phyloP scores from a whole-genome alignment of 805 yeast genomes.

The Hanseniaspora vineae region DNA sequence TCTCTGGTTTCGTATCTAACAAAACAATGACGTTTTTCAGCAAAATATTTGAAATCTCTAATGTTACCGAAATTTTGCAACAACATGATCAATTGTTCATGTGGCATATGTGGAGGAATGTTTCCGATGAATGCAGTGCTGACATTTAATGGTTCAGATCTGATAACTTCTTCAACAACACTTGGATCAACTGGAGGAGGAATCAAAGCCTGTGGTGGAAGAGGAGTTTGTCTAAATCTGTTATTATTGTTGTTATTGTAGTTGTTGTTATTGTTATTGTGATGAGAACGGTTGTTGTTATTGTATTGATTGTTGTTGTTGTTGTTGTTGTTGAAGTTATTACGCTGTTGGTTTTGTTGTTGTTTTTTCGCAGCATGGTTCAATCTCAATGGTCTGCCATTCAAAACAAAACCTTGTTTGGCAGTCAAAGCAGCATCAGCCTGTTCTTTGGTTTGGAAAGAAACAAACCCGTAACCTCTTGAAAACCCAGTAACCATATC shows the following conservation, averaged over 20 bases:
- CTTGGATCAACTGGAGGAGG: constrained; percentile 33
- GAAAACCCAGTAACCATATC: constrained; percentile 90
- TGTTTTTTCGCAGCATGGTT: constrained; percentile 72
- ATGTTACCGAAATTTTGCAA: constrained; percentile 73
- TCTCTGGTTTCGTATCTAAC: constrained; percentile 80
- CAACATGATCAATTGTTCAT: constrained; percentile 58
- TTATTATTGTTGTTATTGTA: constrained; percentile 1
- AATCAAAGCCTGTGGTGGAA: constrained; percentile 16
- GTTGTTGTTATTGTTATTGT: constrained; percentile 8
- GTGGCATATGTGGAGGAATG: constrained; percentile 63
- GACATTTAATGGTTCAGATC: constrained; percentile 57
- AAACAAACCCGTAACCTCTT: constrained; percentile 84
- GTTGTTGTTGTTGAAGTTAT: constrained; percentile 12
- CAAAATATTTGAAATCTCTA: constrained; percentile 66
- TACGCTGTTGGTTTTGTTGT: constrained; percentile 15
- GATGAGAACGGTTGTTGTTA: constrained; percentile 9
- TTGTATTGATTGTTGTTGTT: constrained; percentile 9
- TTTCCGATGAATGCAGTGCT: constrained; percentile 84
- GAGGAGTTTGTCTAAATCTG: constrained; percentile 1
- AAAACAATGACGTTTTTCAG: constrained; percentile 79
- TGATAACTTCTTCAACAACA: constrained; percentile 53
- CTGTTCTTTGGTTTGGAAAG: constrained; percentile 51
- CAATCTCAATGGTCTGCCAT: constrained; percentile 67
- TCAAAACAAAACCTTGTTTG: constrained; percentile 62
- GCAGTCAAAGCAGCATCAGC: constrained; percentile 62